Conservation (phyloP, 2,329 filamentous ascomycete genomes). For the Hymenoscyphus repandus region DNA sequence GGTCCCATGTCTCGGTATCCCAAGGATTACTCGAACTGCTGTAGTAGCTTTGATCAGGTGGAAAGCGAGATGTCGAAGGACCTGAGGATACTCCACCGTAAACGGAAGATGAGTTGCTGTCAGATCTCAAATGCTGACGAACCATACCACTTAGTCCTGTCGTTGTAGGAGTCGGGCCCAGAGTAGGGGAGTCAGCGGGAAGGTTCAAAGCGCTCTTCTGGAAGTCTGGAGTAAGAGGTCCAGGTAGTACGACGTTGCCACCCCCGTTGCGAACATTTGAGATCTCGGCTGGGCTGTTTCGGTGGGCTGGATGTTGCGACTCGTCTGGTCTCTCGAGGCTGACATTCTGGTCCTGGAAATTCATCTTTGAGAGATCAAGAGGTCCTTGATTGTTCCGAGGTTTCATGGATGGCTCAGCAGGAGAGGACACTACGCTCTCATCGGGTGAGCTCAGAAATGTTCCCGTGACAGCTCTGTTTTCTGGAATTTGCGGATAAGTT, state of each 20-base stretch:
- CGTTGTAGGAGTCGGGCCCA: conserved; percentile 51
- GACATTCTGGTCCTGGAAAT: conserved; percentile 22
- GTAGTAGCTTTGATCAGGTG: conserved; percentile 32
- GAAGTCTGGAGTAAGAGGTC: conserved; percentile 1
- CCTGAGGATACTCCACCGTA: conserved; percentile 49
- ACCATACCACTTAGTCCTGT: conserved; percentile 75
- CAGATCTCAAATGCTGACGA: conserved; percentile 74
- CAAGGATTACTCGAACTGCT: conserved; percentile 41
- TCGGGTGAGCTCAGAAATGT: conserved; percentile 27
- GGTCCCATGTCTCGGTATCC: conserved; percentile 33
- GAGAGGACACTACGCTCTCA: conserved; percentile 12
- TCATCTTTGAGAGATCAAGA: conserved; percentile 21
- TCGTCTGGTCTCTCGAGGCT: conserved; percentile 26
- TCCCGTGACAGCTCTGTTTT: conserved; percentile 15
- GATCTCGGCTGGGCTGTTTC: conserved; percentile 9
- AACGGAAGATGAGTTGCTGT: conserved; percentile 77
- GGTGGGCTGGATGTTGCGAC: conserved; percentile 27
- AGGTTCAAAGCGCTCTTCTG: conserved; percentile 3
- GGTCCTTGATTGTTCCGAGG: conserved; percentile 10
- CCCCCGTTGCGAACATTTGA: background rate
- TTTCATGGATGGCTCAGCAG: conserved; percentile 9
- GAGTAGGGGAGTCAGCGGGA: conserved; percentile 66
- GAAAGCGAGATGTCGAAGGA: conserved; percentile 37
- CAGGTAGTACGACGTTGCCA: background rate
- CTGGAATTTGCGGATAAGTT: background rate